These are phyloP conservation scores for Lagerstroemia speciosa DNA, from an alignment of 345 rosid genomes.

Conservation along the genomic window DNA sequence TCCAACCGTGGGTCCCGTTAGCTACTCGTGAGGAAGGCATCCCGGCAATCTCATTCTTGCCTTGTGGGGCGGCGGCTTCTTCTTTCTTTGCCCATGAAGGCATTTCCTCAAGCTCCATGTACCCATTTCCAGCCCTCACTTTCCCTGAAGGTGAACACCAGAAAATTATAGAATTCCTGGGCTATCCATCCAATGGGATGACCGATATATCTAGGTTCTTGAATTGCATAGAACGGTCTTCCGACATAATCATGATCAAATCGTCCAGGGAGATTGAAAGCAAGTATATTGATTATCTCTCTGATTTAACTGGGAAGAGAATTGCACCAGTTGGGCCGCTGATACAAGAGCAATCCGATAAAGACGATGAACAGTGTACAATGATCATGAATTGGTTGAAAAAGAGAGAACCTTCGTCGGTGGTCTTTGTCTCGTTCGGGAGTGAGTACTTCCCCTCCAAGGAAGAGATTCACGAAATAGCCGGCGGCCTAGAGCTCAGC, in stretches of 20 bases:
- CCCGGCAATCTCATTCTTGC: slow-evolving; percentile 12
- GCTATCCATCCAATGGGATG: slow-evolving; percentile 5
- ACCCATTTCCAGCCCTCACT: slow-evolving; percentile 12
- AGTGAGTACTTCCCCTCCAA: slow-evolving; percentile 19
- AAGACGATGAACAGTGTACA: slow-evolving; percentile 4
- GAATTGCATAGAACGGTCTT: slow-evolving; percentile 12
- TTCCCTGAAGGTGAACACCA: slow-evolving; percentile 1
- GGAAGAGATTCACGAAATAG: slow-evolving; percentile 26
- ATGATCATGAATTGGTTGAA: slow-evolving; percentile 20
- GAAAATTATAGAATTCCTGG: slow-evolving; percentile 9
- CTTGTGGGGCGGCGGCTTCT: slow-evolving; percentile 3
- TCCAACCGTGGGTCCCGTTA: slow-evolving; percentile 26
- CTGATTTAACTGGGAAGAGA: slow-evolving; percentile 12
- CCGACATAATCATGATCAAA: slow-evolving; percentile 13
- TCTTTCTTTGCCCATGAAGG: slow-evolving; percentile 7
- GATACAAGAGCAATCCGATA: slow-evolving; percentile 15
- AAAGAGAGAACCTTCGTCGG: slow-evolving; percentile 8
- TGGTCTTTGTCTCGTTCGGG: slow-evolving; percentile 25
- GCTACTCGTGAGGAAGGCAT: slow-evolving; percentile 15
- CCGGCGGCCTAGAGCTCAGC: slow-evolving; percentile 25
- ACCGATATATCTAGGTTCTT: slow-evolving; percentile 10
- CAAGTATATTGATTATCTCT: slow-evolving; percentile 20
- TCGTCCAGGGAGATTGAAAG: slow-evolving; percentile 24
- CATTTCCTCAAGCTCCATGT: neutral
- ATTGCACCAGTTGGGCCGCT: slow-evolving; percentile 20